phyloP scores from a whole-genome alignment of 2,329 filamentous ascomycete genomes.

The Penicillium sp. region DNA sequence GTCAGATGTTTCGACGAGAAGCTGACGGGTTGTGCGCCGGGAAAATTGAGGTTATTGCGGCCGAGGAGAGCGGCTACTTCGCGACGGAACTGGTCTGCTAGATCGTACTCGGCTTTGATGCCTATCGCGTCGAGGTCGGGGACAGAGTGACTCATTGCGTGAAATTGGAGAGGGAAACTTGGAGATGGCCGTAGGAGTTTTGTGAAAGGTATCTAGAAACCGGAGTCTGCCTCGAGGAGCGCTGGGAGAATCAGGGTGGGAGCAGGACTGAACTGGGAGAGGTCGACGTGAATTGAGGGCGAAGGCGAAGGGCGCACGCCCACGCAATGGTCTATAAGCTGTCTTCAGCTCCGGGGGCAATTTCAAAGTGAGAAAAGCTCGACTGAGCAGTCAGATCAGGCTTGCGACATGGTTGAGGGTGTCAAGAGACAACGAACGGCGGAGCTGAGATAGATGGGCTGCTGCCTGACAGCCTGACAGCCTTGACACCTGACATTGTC shows the following conservation, averaged over 20 bases:
- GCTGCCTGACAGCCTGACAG: conserved; percentile 4
- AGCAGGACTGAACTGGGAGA: conserved; percentile 7
- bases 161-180: background rate
- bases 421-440: conserved; percentile 16
- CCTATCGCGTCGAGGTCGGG: conserved; percentile 51
- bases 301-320: conserved; percentile 3
- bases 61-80: conserved; percentile 76
- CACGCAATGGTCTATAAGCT: background rate
- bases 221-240: background rate
- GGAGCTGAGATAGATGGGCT: conserved; percentile 7
- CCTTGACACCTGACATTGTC: background rate
- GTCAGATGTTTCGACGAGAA: conserved; percentile 78
- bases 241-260: conserved; percentile 1
- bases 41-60: conserved; percentile 68
- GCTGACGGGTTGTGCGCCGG: conserved; percentile 90
- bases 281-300: conserved; percentile 9
- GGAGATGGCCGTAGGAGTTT: background rate
- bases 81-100: conserved; percentile 62
- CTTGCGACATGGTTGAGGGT: conserved; percentile 6
- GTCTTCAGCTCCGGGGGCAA: background rate
- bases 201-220: background rate
- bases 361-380: background rate
- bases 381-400: background rate
- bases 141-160: conserved; percentile 39
- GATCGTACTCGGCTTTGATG: conserved; percentile 61